These are phyloP conservation scores for Teunomyces panamensis DNA, from an alignment of 805 yeast genomes.

Conservation along the genomic window DNA sequence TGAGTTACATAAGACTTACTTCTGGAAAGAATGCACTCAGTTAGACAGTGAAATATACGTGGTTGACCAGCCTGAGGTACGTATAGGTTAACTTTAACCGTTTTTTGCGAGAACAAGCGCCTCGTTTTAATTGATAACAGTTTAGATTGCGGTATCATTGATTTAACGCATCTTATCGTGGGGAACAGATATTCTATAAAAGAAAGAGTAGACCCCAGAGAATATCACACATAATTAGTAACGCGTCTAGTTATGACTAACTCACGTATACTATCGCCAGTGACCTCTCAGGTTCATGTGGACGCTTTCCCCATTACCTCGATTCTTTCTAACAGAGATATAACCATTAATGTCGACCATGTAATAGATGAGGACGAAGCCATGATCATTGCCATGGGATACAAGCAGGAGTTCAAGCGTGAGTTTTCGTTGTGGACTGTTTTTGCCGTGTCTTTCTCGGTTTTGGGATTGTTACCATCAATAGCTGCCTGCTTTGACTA, in stretches of 20 bases:
- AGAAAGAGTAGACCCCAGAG: neutral
- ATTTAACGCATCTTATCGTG: conserved; percentile 2
- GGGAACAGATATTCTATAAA: conserved; percentile 1
- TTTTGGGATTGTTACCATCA: conserved; percentile 63
- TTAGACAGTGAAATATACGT: too few species aligned
- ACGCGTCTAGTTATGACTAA: neutral
- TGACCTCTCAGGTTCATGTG: conserved; percentile 25
- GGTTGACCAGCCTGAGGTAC: too few species aligned
- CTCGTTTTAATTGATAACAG: neutral
- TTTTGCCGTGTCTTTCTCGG: conserved; percentile 62
- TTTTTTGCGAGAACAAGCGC: neutral
- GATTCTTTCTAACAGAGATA: conserved; percentile 35
- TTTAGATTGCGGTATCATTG: neutral
- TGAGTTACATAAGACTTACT: too few species aligned
- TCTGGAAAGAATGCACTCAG: too few species aligned
- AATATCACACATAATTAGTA: neutral
- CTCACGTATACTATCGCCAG: conserved; percentile 4
- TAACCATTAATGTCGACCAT: conserved; percentile 47
- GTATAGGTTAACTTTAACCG: neutral
- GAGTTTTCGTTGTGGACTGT: conserved; percentile 56
- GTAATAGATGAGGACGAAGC: conserved; percentile 50
- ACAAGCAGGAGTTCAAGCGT: conserved; percentile 61
- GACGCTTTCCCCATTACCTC: conserved; percentile 38
- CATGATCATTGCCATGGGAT: conserved; percentile 55
- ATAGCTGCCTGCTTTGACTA: conserved; percentile 61